Base-by-base conservation (phyloP, 805 yeast genomes). In the Sugiyamaella qingdaonensis region DNA sequence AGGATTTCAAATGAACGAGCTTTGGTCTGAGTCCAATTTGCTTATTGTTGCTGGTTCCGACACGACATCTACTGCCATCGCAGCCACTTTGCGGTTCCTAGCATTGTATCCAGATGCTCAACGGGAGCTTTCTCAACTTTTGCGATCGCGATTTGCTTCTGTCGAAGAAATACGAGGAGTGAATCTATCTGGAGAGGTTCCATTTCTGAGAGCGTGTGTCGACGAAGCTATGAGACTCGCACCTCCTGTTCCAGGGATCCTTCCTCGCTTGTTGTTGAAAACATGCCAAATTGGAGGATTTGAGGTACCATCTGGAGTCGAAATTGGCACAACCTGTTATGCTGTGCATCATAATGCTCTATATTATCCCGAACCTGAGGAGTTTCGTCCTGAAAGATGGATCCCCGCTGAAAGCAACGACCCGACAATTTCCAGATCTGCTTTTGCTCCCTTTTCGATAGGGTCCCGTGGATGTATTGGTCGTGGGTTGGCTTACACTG, bases 11-110 rank as follows among this genome's bases (percentile, higher is more conserved):
- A 51, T 48, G 51, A 55, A 55, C 49, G 58, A 55, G 50, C 49
- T 55, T 13, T 52, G 55, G 54, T 55, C 58, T 18, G 58, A 55
- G 35, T 53, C 57, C 14, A 55, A 55, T 45, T 49, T 55, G 5
- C 52, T 55, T 21, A 55, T 55, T 46, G 58, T 55, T 5, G 58
- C 58, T 32, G 58, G 58, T 19, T 55, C 58, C n/a, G 58, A 55
- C 35, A 55, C 58, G 29, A 42, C 58, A 5, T 55, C 58, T 7
- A 55, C 58, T 9, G 52, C 58, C 16, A 36, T 55, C 14, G 58
- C 52, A 14, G 54, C 56, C 9, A 37, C 49, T 42, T 41, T 53
- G 21, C 46, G 55, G 10, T 55, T 47, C 50, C 51, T 55, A 1
- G 58, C 57, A 34, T 31, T 49, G 32, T 49, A 49, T 35, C 53